phyloP scores from a whole-genome alignment of 2,329 filamentous ascomycete species.

The Mycosphaerelloides madeirae region DNA sequence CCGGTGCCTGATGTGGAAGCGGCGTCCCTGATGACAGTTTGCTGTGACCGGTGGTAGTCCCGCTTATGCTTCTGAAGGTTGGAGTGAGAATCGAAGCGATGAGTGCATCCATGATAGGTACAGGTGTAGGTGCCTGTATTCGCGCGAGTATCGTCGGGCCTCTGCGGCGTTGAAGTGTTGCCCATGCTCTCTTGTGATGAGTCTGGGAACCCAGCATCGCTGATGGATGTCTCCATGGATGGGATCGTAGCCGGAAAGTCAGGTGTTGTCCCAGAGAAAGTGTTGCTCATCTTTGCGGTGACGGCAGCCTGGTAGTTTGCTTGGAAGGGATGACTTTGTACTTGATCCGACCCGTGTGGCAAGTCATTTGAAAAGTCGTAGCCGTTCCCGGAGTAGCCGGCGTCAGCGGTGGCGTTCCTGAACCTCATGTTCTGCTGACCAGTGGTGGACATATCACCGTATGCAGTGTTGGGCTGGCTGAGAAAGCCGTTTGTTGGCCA shows the following conservation, averaged over 20 bases:
- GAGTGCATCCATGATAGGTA: conserved; percentile 84
- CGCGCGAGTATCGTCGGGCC: conserved; percentile 62
- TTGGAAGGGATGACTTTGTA: conserved; percentile 20
- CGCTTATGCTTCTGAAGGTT: conserved; percentile 93
- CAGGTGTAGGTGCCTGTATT: conserved; percentile 92
- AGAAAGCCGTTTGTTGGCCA: conserved; percentile 43
- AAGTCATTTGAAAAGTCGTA: conserved; percentile 33
- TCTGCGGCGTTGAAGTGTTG: conserved; percentile 31
- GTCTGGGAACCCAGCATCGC: conserved; percentile 46
- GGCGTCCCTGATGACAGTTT: conserved; percentile 32
- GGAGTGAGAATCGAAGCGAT: conserved; percentile 81
- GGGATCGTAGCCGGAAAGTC: conserved; percentile 57
- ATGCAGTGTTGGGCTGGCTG: conserved; percentile 41
- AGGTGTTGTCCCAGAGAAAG: conserved; percentile 40
- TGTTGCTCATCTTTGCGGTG: conserved; percentile 23
- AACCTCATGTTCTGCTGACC: conserved; percentile 39
- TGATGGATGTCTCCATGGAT: conserved; percentile 58
- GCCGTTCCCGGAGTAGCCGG: conserved; percentile 27
- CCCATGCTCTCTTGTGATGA: conserved; percentile 37
- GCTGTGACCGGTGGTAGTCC: conserved; percentile 78
- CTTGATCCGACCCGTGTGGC: conserved; percentile 21
- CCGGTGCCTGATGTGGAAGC: conserved; percentile 35
- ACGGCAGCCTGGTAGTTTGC: conserved; percentile 27
- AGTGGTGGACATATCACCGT: conserved; percentile 40
- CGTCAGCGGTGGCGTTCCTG: conserved; percentile 40